Base-by-base conservation (phyloP, 139 green algal genomes). In the Volvox reticuliferus region DNA sequence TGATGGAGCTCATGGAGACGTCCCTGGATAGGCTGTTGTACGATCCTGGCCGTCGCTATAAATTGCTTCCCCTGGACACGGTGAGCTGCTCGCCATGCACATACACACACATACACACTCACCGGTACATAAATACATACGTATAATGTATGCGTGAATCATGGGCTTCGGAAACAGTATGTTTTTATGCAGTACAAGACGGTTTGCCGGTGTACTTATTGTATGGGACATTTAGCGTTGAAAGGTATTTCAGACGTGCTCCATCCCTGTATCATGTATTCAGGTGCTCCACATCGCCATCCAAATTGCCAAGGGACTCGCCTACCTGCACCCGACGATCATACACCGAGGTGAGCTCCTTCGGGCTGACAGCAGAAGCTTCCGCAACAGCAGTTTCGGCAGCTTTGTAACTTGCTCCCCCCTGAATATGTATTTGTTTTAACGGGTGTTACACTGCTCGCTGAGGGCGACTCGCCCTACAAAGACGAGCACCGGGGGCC, bases 1-100 rank as follows among this genome's bases (percentile, higher is more conserved):
- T 82, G 33, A 82, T 82, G 76, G 76, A 82, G 76, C 32, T 82
- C 32, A 82, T 82, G 76, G 76, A 82, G 33, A 82, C 76, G 6
- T 82, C 76, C 33, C 33, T 82, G 30, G 76, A 82, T 3, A 20
- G 28, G 55, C 76, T 82, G 32, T 61, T 82, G 76, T 79, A 79
- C 73, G 19, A 30, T 32, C 67, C 22, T 75, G 67, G 12, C 2
- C 67, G 22, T 3, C 22, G 12, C 67, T 6, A 75, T 12, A 28
- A 75, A 75, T 75, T 32, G 67, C 67, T 75, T 32, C 22, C 67
- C 67, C 12, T 75, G 67, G 67, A 75, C 67, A 75, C 67, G 67
- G 22, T 26, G 14, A 28, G 22, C 67, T 75, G 12, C 67, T 28
- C 67, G 3, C 22, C 24, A 75, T 28, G 67, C 24, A 75, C 67